Percentiles rank a stretch among this genome's conserved stretches.
Conservation (phyloP, 345 rosid species). For the Hibiscus tridactylites region DNA sequence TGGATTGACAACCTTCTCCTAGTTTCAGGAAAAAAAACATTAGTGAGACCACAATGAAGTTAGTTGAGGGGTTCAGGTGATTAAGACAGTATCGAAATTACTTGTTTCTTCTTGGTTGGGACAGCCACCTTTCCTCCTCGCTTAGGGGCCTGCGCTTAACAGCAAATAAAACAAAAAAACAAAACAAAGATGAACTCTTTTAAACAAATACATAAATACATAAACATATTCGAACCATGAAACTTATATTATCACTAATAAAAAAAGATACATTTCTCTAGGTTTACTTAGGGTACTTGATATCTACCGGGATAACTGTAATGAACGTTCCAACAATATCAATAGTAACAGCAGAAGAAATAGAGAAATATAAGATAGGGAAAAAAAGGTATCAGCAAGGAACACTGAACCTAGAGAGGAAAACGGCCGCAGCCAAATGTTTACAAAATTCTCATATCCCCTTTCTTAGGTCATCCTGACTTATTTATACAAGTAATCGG, state of each 20-base stretch:
- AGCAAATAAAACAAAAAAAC: neutral
- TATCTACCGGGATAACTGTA: too few relatives aligned
- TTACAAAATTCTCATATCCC: too few relatives aligned
- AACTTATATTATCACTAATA: neutral
- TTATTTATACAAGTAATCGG: too few relatives aligned
- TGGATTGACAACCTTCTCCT: conserved; percentile 47
- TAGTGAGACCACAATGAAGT: neutral
- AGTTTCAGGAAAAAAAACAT: neutral
- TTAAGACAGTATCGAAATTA: neutral
- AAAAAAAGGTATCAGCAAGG: too few relatives aligned
- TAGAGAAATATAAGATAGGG: too few relatives aligned
- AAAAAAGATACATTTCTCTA: neutral
- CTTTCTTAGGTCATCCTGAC: too few relatives aligned
- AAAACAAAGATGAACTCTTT: neutral
- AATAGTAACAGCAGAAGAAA: too few relatives aligned
- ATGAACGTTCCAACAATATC: too few relatives aligned
- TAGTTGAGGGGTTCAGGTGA: neutral
- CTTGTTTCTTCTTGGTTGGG: conserved; percentile 24
- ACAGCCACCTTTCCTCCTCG: conserved; percentile 19
- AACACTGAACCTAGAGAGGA: too few relatives aligned
- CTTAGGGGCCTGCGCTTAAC: conserved; percentile 19
- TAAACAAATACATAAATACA: neutral
- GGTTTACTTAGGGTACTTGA: too few relatives aligned
- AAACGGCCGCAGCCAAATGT: too few relatives aligned
- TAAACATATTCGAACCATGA: neutral